A percentile compares a stretch with the other conserved stretches of the same genome.
These are phyloP conservation scores for Amanita fuliginea DNA, from an alignment of 768 basidiomycete species.

Conservation along the genomic window DNA sequence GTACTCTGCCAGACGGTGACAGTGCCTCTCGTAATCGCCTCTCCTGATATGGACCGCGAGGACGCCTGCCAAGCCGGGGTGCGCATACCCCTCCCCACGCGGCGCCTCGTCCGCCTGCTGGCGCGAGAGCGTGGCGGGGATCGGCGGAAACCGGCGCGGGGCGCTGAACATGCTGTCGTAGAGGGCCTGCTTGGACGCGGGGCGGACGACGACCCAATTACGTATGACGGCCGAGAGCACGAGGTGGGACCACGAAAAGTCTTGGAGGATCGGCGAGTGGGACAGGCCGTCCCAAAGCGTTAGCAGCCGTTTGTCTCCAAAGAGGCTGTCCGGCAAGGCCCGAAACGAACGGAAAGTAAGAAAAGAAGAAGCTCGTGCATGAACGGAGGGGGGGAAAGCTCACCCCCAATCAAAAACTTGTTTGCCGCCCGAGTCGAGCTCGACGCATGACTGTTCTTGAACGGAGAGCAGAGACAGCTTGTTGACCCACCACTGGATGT, in stretches of 20 bases:
- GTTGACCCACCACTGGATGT: slow-evolving; percentile 41
- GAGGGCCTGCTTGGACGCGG: slow-evolving; percentile 15
- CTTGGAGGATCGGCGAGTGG: slow-evolving; percentile 34
- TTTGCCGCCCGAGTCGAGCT: slow-evolving; percentile 27
- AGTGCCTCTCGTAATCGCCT: slow-evolving; percentile 48
- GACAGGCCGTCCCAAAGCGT: slow-evolving; percentile 31
- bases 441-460: slow-evolving; percentile 28
- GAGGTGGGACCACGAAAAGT: slow-evolving; percentile 45
- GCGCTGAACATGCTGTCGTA: slow-evolving; percentile 3
- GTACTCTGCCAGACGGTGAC: slow-evolving; percentile 37
- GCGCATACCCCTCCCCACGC: slow-evolving; percentile 8
- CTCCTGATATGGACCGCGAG: slow-evolving; percentile 46
- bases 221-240: slow-evolving; percentile 38
- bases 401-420: slow-evolving; percentile 39
- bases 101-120: neutral
- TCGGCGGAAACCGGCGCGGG: neutral
- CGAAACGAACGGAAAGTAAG: neutral
- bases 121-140: slow-evolving; percentile 1
- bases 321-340: slow-evolving; percentile 24
- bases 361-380: too few species aligned
- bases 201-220: slow-evolving; percentile 32
- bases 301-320: slow-evolving; percentile 29
- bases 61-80: slow-evolving; percentile 25
- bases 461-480: slow-evolving; percentile 19
- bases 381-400: slow-evolving; percentile 15